Evolutionary conservation across 805 yeast genomes (phyloP).

Genomic region (Blastobotrys americana): DNA sequence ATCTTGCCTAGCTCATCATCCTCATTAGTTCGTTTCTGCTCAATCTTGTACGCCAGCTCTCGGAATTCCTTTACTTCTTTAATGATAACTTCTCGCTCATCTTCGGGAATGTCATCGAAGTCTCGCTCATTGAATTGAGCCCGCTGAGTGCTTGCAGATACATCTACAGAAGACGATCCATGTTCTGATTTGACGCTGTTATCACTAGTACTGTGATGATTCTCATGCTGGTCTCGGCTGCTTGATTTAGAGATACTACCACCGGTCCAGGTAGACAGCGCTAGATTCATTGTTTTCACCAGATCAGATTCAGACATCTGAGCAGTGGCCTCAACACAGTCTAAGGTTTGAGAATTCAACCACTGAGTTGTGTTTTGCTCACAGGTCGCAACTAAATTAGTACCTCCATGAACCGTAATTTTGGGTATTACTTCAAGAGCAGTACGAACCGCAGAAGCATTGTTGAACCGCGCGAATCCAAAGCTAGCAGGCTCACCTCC

Average conservation of each 20-base stretch:
- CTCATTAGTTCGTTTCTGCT: conserved; percentile 10
- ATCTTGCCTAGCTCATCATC: conserved; percentile 14
- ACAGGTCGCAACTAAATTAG: conserved; percentile 4
- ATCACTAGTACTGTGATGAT: not conserved
- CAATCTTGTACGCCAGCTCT: conserved; percentile 15
- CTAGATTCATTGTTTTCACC: not conserved
- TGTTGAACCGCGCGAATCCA: conserved; percentile 18
- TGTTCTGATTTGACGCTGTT: not conserved
- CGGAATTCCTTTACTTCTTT: conserved; percentile 20
- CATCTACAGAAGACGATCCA: not conserved
- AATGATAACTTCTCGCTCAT: conserved; percentile 14
- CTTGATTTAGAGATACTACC: not conserved
- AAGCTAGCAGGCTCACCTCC: conserved; percentile 12
- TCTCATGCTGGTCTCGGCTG: not conserved
- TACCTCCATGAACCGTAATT: conserved; percentile 3
- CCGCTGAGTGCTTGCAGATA: not conserved
- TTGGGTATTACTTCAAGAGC: conserved; percentile 17
- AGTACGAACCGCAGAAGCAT: conserved; percentile 13
- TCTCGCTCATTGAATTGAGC: not conserved
- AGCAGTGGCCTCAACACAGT: not conserved
- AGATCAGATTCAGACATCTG: conserved; percentile 1
- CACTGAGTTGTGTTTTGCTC: conserved; percentile 11
- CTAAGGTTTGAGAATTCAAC: conserved; percentile 3
- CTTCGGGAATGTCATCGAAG: conserved; percentile 3
- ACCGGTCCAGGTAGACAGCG: conserved; percentile 2